phyloP scores from a whole-genome alignment of 2,329 filamentous ascomycete genomes.

The Fonsecaea nubica region DNA sequence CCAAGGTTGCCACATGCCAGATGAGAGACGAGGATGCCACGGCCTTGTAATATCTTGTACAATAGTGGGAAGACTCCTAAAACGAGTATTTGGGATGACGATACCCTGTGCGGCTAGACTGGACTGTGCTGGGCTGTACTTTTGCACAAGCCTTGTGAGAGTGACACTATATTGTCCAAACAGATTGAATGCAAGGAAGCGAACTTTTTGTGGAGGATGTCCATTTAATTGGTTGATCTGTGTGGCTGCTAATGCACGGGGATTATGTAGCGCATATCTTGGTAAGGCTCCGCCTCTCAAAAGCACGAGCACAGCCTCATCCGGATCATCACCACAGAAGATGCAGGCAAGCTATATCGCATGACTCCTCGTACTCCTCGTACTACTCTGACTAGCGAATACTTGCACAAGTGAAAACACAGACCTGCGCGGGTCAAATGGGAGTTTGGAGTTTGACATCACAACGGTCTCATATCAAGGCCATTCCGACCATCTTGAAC shows the following conservation, averaged over 20 bases:
- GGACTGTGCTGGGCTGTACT: background rate
- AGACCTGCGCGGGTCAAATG: too few relatives aligned
- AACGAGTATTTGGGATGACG: background rate
- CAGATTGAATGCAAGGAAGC: background rate
- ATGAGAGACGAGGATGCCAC: slow-evolving; percentile 11
- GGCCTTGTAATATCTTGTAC: slow-evolving; percentile 9
- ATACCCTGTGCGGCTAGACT: background rate
- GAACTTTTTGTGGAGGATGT: background rate
- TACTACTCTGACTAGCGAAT: too few relatives aligned
- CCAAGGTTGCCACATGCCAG: slow-evolving; percentile 11
- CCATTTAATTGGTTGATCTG: background rate
- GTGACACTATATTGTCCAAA: background rate
- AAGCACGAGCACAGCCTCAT: background rate
- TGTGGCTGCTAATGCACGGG: background rate
- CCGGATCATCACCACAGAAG: background rate
- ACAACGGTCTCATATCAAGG: too few relatives aligned
- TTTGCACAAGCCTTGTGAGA: background rate
- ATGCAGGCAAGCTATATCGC: background rate
- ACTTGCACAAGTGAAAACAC: too few relatives aligned
- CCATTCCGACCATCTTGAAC: too few relatives aligned
- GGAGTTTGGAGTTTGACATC: too few relatives aligned
- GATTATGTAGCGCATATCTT: background rate
- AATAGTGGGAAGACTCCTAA: background rate
- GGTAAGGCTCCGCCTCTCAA: background rate
- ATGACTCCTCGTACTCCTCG: too few relatives aligned